phyloP scores from a whole-genome alignment of 2,329 filamentous ascomycete genomes.

The Trichoderma breve region DNA sequence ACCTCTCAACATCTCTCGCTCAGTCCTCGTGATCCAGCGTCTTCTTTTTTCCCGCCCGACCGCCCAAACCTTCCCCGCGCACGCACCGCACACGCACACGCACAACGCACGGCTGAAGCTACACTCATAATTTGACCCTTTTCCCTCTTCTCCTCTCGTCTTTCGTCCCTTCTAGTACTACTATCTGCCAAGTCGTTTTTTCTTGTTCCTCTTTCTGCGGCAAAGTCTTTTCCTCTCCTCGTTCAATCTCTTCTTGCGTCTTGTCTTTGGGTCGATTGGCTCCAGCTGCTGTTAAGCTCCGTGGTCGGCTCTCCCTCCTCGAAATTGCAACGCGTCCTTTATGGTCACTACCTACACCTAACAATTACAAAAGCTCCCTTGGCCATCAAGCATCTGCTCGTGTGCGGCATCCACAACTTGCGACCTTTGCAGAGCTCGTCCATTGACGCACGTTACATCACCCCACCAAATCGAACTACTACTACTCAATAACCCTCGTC shows the following conservation, averaged over 20 bases:
- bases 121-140: slow-evolving; percentile 3
- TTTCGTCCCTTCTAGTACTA: neutral
- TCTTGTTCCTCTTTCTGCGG: neutral
- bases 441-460: slow-evolving; percentile 1
- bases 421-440: neutral
- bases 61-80: slow-evolving; percentile 2
- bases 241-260: neutral
- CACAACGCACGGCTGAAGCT: slow-evolving; percentile 6
- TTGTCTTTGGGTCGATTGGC: neutral
- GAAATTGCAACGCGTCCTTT: slow-evolving; percentile 17
- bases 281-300: slow-evolving; percentile 8
- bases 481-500: neutral
- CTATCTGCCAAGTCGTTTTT: neutral
- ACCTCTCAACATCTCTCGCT: neutral
- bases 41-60: slow-evolving; percentile 11
- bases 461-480: neutral
- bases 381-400: neutral
- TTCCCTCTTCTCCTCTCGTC: neutral
- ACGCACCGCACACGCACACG: neutral
- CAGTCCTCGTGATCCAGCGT: neutral
- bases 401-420: neutral
- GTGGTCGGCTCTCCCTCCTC: slow-evolving; percentile 3
- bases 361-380: neutral
- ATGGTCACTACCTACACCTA: neutral
- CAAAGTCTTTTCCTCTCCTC: neutral